Base-by-base conservation (phyloP, 805 yeast genomes). In the Candida saitoana region DNA sequence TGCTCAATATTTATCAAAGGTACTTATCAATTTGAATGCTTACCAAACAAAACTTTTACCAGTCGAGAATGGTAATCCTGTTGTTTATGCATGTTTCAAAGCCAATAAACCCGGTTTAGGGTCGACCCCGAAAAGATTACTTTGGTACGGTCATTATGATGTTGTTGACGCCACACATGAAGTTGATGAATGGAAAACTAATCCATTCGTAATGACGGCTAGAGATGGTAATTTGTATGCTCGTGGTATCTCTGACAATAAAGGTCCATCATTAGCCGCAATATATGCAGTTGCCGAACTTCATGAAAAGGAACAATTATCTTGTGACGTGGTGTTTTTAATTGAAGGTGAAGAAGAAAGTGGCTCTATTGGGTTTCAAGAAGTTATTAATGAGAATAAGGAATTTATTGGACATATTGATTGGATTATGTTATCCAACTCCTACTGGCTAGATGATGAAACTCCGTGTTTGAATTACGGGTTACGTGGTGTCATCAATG, bases 141-240 rank as follows among this genome's bases (percentile, higher is more conserved):
- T 91, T 37, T 91, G 95, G 84, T 91, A 91, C 61, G 98, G 96
- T 1, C 99, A 91, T 68, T 91, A 93, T 57, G 99, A 91, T 63
- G 96, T 91, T 19, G 88, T 91, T 32, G 86, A 84, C 44, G 95
- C 95, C 0, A 76, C 77, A 25, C 73, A 73, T 39, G 64, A 69
- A 17, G 55, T 49, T n/a, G 71, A 69, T 4, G 70, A 70, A 22
- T 91, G 98, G 97, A 59, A 69, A 6, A 77, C 93, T 0, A 82
- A 84, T 47, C 98, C 98, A 0, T 93, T 84, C 57, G 63, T 65
- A 17, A 60, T 93, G 57, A 76, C 84, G 0, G 84, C 95, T 3
- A 73, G 76, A 45, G 84, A 91, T 57, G 98, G 98, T 0, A 88
- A 83, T 52, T 56, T 91, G 45, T 85, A 86, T 53, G 98, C 91